Evolutionary conservation across 352 stramenopile species (phyloP).

Genomic region (Phytophthora cryptogea): DNA sequence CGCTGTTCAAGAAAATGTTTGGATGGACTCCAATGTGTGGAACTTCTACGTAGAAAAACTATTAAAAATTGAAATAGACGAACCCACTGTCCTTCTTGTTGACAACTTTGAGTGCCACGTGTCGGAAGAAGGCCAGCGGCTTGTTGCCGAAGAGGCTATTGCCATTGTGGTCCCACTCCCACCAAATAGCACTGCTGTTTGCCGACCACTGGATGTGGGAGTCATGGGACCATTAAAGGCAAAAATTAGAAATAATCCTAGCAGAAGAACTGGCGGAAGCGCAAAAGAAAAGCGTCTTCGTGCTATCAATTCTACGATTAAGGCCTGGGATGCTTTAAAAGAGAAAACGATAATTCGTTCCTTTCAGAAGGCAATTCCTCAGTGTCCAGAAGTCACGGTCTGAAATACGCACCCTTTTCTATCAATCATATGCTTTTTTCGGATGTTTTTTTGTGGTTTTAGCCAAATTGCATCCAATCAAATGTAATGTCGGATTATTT

Average conservation of each 20-base stretch:
- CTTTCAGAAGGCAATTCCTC: too few relatives aligned
- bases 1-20: constrained; percentile 3
- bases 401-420: neutral
- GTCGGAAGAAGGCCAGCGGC: neutral
- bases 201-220: too few relatives aligned
- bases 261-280: neutral
- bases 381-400: neutral
- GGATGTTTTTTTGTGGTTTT: neutral
- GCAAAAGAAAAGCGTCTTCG: constrained; percentile 6
- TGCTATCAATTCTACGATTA: constrained; percentile 1
- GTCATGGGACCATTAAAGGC: neutral
- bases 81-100: neutral
- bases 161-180: constrained; percentile 6
- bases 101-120: constrained; percentile 2
- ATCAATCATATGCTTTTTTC: neutral
- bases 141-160: neutral
- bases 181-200: neutral
- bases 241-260: neutral
- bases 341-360: too few relatives aligned
- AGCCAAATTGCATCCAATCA: neutral
- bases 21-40: constrained; percentile 3
- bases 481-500: constrained; percentile 4
- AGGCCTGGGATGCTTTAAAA: neutral
- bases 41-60: constrained; percentile 10
- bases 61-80: constrained; percentile 14